These are phyloP conservation scores for Lentinula boryana DNA, from an alignment of 768 basidiomycete species.

Conservation along the genomic window DNA sequence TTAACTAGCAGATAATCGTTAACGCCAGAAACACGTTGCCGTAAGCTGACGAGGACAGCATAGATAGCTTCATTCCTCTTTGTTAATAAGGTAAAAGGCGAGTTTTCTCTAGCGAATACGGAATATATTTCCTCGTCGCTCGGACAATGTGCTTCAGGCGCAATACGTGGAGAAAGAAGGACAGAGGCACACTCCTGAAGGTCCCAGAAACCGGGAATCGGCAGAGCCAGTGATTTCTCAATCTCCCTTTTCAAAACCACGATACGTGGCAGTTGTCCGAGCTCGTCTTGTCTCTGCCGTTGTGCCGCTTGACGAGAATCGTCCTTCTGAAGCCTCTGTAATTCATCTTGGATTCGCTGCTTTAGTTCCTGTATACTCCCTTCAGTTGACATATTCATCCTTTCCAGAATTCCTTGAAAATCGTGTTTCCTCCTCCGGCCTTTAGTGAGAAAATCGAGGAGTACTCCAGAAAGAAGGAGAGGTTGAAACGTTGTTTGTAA, in stretches of 20 bases:
- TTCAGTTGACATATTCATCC: constrained; percentile 30
- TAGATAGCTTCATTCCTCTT: constrained; percentile 29
- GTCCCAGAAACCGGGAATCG: constrained; percentile 44
- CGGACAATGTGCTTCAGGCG: constrained; percentile 20
- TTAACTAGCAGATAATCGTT: constrained; percentile 33
- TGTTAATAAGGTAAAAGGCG: constrained; percentile 21
- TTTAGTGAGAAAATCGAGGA: constrained; percentile 35
- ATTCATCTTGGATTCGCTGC: constrained; percentile 27
- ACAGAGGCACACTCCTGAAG: constrained; percentile 31
- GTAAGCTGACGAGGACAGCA: constrained; percentile 26
- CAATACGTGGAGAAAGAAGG: constrained; percentile 16
- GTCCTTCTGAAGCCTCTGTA: constrained; percentile 27
- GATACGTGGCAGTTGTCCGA: constrained; percentile 39
- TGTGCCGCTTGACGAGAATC: constrained; percentile 13
- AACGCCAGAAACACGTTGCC: constrained; percentile 19
- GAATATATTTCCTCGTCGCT: constrained; percentile 34
- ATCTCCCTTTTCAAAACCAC: constrained; percentile 40
- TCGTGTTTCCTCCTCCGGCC: constrained; percentile 27
- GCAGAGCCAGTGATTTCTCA: constrained; percentile 37
- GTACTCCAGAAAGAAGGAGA: constrained; percentile 36
- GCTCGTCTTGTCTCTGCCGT: constrained; percentile 24
- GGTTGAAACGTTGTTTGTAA: constrained; percentile 46
- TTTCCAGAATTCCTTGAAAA: constrained; percentile 31
- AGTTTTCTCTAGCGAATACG: constrained; percentile 14
- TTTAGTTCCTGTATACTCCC: constrained; percentile 33